Evolutionary conservation across 257 asterid genomes (phyloP).

Genomic region (Nicotiana tabacum): DNA sequence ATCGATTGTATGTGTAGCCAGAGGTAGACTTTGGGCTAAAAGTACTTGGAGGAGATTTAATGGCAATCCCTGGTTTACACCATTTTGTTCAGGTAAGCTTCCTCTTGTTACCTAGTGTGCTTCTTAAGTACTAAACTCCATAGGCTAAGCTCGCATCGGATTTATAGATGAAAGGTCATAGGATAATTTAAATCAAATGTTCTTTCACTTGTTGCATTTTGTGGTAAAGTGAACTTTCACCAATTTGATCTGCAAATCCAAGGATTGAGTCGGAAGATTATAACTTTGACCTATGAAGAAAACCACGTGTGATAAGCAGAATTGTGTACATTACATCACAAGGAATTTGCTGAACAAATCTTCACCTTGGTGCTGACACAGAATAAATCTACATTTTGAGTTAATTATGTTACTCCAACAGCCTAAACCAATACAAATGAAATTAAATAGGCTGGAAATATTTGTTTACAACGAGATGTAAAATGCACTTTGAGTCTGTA

Average conservation of each 20-base stretch:
- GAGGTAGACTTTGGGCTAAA: constrained; percentile 73
- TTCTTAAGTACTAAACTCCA: neutral
- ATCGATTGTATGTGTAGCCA: constrained; percentile 54
- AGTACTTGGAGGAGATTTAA: constrained; percentile 61
- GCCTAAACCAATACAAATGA: neutral
- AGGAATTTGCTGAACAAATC: neutral
- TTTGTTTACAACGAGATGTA: neutral
- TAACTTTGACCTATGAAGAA: neutral
- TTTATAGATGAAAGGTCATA: neutral
- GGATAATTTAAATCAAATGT: neutral
- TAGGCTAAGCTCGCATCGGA: neutral
- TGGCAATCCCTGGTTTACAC: constrained; percentile 84
- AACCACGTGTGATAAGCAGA: no score
- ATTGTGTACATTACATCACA: neutral
- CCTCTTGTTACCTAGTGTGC: neutral
- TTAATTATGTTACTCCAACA: neutral
- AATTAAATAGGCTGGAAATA: neutral
- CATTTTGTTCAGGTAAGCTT: constrained; percentile 57
- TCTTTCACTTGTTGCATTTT: neutral
- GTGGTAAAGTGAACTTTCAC: neutral
- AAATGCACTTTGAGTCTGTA: neutral
- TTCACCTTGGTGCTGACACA: neutral
- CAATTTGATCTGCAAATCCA: neutral
- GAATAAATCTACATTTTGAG: neutral
- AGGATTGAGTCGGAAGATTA: neutral